Conservation (phyloP, 2,329 filamentous ascomycete genomes). For the Corinectria fuckeliana region DNA sequence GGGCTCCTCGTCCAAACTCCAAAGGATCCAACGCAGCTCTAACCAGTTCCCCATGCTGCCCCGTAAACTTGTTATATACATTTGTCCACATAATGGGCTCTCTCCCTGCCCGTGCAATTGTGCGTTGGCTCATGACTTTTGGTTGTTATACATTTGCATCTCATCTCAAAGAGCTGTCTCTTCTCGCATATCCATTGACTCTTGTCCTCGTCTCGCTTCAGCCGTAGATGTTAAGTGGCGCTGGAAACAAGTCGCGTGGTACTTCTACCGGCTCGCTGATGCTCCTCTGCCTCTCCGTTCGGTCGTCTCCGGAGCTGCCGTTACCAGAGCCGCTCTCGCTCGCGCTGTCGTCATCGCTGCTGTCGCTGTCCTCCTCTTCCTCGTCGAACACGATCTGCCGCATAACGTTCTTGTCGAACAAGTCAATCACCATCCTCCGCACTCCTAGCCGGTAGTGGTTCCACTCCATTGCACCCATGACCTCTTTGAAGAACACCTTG, state of each 20-base stretch:
- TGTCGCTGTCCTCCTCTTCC: slow-evolving; percentile 63
- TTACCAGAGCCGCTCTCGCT: slow-evolving; percentile 52
- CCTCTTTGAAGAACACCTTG: slow-evolving; percentile 80
- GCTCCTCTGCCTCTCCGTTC: slow-evolving; percentile 65
- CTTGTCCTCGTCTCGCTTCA: slow-evolving; percentile 17
- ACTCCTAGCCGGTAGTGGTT: slow-evolving; percentile 90
- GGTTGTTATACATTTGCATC: slow-evolving; percentile 7
- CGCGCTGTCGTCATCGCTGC: slow-evolving; percentile 63
- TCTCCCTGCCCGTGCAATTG: neutral
- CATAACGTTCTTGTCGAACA: slow-evolving; percentile 92
- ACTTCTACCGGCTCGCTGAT: slow-evolving; percentile 52
- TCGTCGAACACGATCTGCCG: slow-evolving; percentile 79
- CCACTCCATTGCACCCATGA: slow-evolving; percentile 83
- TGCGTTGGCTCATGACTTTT: slow-evolving; percentile 13
- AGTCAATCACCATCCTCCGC: slow-evolving; percentile 87
- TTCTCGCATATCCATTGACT: neutral
- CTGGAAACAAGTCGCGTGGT: slow-evolving; percentile 43
- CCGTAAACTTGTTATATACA: slow-evolving; percentile 17
- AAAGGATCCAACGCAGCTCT: slow-evolving; percentile 7
- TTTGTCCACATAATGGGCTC: slow-evolving; percentile 5
- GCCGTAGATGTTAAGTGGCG: slow-evolving; percentile 43
- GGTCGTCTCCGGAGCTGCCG: slow-evolving; percentile 57
- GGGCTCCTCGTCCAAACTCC: slow-evolving; percentile 24
- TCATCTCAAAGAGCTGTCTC: neutral
- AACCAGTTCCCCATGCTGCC: slow-evolving; percentile 1